Percentiles rank a stretch among this genome's conserved stretches.
Conservation (phyloP, 768 basidiomycete species). For the Leccinum imitatum region DNA sequence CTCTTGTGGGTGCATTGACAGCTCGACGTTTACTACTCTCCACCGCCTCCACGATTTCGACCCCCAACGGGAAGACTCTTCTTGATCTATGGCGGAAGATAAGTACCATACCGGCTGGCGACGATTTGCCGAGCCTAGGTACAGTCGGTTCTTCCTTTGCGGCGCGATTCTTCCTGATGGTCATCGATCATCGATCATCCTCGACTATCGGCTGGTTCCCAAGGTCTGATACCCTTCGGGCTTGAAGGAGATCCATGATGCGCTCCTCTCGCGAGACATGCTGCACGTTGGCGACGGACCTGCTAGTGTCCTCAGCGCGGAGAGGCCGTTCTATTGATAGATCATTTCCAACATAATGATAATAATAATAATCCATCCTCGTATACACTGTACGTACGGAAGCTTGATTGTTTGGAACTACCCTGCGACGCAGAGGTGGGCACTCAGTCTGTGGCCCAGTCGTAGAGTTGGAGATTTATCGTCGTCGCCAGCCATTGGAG, state of each 20-base stretch:
- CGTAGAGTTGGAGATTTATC: too few relatives aligned
- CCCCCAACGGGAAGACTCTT: slow-evolving; percentile 40
- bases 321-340: too few relatives aligned
- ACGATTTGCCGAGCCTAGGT: slow-evolving; percentile 46
- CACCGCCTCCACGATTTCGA: slow-evolving; percentile 21
- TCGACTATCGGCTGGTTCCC: slow-evolving; percentile 62
- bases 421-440: too few relatives aligned
- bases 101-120: slow-evolving; percentile 47
- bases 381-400: too few relatives aligned
- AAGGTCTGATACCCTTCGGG: slow-evolving; percentile 38
- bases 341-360: too few relatives aligned
- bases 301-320: not conserved
- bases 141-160: slow-evolving; percentile 59
- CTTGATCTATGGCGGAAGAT: slow-evolving; percentile 65
- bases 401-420: too few relatives aligned
- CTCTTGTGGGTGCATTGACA: slow-evolving; percentile 23
- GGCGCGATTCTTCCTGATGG: slow-evolving; percentile 42
- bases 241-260: slow-evolving; percentile 55
- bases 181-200: slow-evolving; percentile 45
- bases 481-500: too few relatives aligned
- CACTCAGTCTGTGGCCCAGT: too few relatives aligned
- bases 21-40: slow-evolving; percentile 69
- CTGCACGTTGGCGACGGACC: slow-evolving; percentile 5
- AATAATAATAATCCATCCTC: too few relatives aligned
- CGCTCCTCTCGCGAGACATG: slow-evolving; percentile 47